phyloP scores from a whole-genome alignment of 805 yeast species.

The Millerozyma miso region DNA sequence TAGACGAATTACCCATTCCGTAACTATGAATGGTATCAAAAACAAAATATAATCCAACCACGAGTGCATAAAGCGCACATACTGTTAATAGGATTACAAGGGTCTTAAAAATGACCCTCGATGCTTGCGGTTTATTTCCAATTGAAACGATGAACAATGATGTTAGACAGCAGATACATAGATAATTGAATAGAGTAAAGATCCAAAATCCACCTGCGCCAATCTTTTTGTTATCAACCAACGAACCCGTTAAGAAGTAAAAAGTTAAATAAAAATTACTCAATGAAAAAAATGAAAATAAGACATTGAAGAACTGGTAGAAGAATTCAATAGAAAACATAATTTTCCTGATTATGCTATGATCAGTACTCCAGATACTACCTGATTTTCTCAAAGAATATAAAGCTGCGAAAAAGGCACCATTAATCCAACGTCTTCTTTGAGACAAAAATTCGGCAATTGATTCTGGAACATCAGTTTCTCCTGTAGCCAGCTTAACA shows the following conservation, averaged over 20 bases:
- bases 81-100: slow-evolving; percentile 70
- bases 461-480: slow-evolving; percentile 91
- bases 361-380: slow-evolving; percentile 76
- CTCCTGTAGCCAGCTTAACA: slow-evolving; percentile 90
- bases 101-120: slow-evolving; percentile 68
- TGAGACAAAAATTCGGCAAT: slow-evolving; percentile 85
- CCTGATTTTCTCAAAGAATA: slow-evolving; percentile 78
- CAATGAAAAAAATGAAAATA: slow-evolving; percentile 89
- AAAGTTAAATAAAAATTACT: slow-evolving; percentile 91
- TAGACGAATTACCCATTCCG: slow-evolving; percentile 37
- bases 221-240: slow-evolving; percentile 42
- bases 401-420: slow-evolving; percentile 91
- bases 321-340: slow-evolving; percentile 72
- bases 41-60: slow-evolving; percentile 81
- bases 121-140: slow-evolving; percentile 98
- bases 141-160: slow-evolving; percentile 89
- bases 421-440: slow-evolving; percentile 95
- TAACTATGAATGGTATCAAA: slow-evolving; percentile 44
- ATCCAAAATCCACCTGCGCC: slow-evolving; percentile 77
- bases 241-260: slow-evolving; percentile 86
- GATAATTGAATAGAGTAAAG: slow-evolving; percentile 81
- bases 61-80: slow-evolving; percentile 77
- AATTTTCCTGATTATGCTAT: slow-evolving; percentile 62
- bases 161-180: slow-evolving; percentile 75
- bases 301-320: slow-evolving; percentile 73